Conservation (phyloP, 148 eudicot genomes). For the Talinum fruticosum region DNA sequence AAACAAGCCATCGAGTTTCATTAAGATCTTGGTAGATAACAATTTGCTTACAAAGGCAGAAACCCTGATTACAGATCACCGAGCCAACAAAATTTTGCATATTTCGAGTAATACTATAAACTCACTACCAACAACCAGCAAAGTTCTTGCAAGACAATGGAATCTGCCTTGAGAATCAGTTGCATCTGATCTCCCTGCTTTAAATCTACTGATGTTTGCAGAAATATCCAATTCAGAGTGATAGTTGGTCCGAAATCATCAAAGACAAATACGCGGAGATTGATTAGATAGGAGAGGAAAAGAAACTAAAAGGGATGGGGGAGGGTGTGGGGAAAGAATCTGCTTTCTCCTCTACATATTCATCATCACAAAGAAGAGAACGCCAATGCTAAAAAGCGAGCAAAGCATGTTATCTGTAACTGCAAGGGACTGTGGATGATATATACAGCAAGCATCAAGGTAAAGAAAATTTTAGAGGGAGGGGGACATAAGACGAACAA, state of each 20-base stretch:
- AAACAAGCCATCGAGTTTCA: background rate
- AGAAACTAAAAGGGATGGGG: background rate
- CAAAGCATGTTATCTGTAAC: conserved; percentile 16
- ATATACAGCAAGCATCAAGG: conserved; percentile 29
- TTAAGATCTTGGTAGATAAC: background rate
- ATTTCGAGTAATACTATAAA: background rate
- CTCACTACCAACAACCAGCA: background rate
- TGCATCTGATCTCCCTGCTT: conserved; percentile 13
- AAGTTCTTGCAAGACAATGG: conserved; percentile 2
- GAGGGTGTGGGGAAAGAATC: background rate
- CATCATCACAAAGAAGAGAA: background rate
- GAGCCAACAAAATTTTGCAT: background rate
- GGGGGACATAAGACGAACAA: conserved; percentile 13
- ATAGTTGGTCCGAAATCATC: background rate
- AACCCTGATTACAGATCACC: conserved; percentile 2
- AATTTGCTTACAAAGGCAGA: background rate
- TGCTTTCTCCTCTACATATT: background rate
- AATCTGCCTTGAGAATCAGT: background rate
- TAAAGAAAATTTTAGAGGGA: conserved; percentile 11
- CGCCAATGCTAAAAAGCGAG: conserved; percentile 6
- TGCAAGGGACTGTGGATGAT: conserved; percentile 23
- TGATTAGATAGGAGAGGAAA: background rate
- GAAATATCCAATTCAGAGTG: background rate
- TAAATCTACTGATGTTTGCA: conserved; percentile 3
- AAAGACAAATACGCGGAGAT: background rate